Evolutionary conservation across 1,284 basidiomycete genomes (phyloP).

Genomic region (Heterobasidion annosum): DNA sequence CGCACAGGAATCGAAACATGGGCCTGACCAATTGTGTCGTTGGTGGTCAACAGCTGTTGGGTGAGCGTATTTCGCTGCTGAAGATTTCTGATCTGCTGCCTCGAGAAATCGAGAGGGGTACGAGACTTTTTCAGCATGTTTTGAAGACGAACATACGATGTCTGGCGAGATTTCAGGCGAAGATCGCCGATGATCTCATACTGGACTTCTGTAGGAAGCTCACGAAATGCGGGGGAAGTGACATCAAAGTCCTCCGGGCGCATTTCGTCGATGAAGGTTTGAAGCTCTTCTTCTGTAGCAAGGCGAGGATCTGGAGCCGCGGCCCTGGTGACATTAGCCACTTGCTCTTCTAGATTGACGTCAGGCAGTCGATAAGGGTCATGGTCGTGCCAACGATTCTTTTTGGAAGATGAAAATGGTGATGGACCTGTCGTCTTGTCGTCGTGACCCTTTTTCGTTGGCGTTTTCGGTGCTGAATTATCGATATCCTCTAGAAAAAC

Average conservation of each 20-base stretch:
- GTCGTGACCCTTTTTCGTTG: slow-evolving; percentile 20
- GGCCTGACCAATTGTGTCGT: slow-evolving; percentile 87
- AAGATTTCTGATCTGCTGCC: slow-evolving; percentile 88
- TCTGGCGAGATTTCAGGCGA: slow-evolving; percentile 88
- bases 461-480: slow-evolving; percentile 41
- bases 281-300: slow-evolving; percentile 89
- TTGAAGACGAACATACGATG: slow-evolving; percentile 85
- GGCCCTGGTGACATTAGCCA: slow-evolving; percentile 50
- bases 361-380: slow-evolving; percentile 83
- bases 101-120: slow-evolving; percentile 92
- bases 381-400: slow-evolving; percentile 60
- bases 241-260: slow-evolving; percentile 89
- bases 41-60: slow-evolving; percentile 91
- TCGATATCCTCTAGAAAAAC: slow-evolving; percentile 87
- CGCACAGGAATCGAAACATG: slow-evolving; percentile 86
- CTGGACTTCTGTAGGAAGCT: slow-evolving; percentile 91
- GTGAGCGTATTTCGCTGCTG: slow-evolving; percentile 88
- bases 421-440: slow-evolving; percentile 24
- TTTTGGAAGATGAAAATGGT: slow-evolving; percentile 36
- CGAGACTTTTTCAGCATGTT: slow-evolving; percentile 80
- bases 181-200: slow-evolving; percentile 98
- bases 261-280: slow-evolving; percentile 88
- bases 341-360: slow-evolving; percentile 50
- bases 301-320: slow-evolving; percentile 77
- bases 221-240: slow-evolving; percentile 81